A percentile compares a stretch with the other conserved stretches of the same genome.
These are phyloP conservation scores for Xylaria telfairii DNA, from an alignment of 495 filamentous ascomycete species.

Conservation along the genomic window DNA sequence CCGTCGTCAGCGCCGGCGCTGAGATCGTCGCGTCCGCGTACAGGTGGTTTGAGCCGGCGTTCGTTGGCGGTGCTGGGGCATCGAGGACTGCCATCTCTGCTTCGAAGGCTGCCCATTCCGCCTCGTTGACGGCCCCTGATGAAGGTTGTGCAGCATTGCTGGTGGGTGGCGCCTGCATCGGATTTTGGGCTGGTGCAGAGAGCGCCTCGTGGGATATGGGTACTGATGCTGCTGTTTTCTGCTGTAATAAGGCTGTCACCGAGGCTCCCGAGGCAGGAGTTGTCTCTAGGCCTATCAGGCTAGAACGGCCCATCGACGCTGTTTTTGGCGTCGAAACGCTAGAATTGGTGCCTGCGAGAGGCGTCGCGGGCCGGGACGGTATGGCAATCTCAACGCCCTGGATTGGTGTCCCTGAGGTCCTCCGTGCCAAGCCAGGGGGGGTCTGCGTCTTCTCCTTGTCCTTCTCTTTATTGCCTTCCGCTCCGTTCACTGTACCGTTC, in stretches of 20 bases:
- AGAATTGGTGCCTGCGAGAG: constrained; percentile 40
- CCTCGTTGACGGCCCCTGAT: constrained; percentile 66
- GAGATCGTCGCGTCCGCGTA: constrained; percentile 68
- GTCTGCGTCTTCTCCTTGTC: constrained; percentile 37
- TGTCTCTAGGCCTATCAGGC: constrained; percentile 45
- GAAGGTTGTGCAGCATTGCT: constrained; percentile 23
- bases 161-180: constrained; percentile 27
- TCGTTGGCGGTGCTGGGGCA: constrained; percentile 26
- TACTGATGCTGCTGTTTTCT: constrained; percentile 8
- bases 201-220: constrained; percentile 32
- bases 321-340: constrained; percentile 43
- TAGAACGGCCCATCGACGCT: constrained; percentile 42
- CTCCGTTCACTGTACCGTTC: constrained; percentile 15
- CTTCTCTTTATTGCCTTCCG: constrained; percentile 13
- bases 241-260: constrained; percentile 24
- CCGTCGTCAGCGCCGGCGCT: constrained; percentile 71
- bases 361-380: constrained; percentile 62
- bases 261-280: constrained; percentile 24
- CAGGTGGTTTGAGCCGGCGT: not conserved
- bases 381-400: constrained; percentile 61
- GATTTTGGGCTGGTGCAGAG: constrained; percentile 22
- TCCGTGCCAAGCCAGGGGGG: constrained; percentile 40
- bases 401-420: constrained; percentile 46
- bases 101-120: constrained; percentile 91
- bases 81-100: constrained; percentile 73